A percentile compares a stretch with the other conserved stretches of the same genome.
These are phyloP conservation scores for Tolypocladium nubicola DNA, from an alignment of 2,329 filamentous ascomycete genomes.

Conservation along the genomic window DNA sequence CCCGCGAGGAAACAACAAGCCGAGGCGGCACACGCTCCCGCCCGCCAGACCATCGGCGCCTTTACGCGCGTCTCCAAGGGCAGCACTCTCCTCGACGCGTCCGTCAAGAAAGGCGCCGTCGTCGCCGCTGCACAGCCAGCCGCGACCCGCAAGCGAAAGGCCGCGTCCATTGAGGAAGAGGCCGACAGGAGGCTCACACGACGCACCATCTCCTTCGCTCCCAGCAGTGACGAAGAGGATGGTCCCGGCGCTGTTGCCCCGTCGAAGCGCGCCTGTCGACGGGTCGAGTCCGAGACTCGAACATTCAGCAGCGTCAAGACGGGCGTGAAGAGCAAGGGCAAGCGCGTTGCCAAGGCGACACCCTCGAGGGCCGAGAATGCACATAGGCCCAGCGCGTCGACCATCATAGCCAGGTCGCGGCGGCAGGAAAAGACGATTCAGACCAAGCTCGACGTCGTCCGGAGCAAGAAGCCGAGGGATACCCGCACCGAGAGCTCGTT, in stretches of 20 bases:
- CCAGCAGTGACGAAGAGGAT: slow-evolving; percentile 21
- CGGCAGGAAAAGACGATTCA: slow-evolving; percentile 17
- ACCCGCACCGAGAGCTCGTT: slow-evolving; percentile 18
- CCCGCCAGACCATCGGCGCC: slow-evolving; percentile 24
- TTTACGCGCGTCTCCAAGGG: slow-evolving; percentile 39
- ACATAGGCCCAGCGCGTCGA: slow-evolving; percentile 20
- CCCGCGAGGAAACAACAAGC: slow-evolving; percentile 7
- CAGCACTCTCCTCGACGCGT: slow-evolving; percentile 11
- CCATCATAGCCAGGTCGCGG: slow-evolving; percentile 19
- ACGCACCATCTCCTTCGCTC: slow-evolving; percentile 20
- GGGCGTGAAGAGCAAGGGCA: slow-evolving; percentile 14
- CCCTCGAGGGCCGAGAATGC: slow-evolving; percentile 16
- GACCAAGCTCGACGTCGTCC: slow-evolving; percentile 26
- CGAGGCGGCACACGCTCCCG: slow-evolving; percentile 3
- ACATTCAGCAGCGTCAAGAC: neutral
- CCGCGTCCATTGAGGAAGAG: slow-evolving; percentile 14
- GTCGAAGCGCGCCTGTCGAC: slow-evolving; percentile 17
- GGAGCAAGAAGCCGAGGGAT: slow-evolving; percentile 11
- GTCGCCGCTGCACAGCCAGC: slow-evolving; percentile 15
- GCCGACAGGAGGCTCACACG: slow-evolving; percentile 11
- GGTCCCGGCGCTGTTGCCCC: slow-evolving; percentile 1
- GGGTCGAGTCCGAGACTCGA: slow-evolving; percentile 10
- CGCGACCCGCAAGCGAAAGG: slow-evolving; percentile 27
- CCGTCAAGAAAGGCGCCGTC: slow-evolving; percentile 23
- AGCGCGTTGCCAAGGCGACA: slow-evolving; percentile 17